phyloP scores from a whole-genome alignment of 2,329 filamentous ascomycete species.

The Aspergillus intermedius region DNA sequence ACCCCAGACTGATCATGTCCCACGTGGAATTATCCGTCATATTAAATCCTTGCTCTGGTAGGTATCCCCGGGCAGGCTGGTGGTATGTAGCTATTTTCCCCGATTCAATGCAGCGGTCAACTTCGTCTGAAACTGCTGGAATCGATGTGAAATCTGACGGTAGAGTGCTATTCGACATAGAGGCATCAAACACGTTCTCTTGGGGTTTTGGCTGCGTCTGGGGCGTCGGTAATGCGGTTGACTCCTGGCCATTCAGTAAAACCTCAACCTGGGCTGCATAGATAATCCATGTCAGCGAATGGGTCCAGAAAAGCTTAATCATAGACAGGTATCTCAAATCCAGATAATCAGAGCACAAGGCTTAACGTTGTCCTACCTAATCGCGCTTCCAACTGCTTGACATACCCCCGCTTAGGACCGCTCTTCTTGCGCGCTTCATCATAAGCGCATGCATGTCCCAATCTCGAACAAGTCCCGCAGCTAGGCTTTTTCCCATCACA shows the following conservation, averaged over 20 bases:
- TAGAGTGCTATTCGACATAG: conserved; percentile 27
- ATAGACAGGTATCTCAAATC: background rate
- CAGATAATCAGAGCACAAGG: background rate
- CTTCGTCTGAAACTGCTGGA: conserved; percentile 11
- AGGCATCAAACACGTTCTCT: conserved; percentile 14
- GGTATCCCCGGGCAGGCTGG: conserved; percentile 14
- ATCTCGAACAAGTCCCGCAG: conserved; percentile 80
- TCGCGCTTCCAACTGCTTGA: conserved; percentile 87
- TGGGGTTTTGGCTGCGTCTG: conserved; percentile 26
- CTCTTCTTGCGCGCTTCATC: conserved; percentile 92
- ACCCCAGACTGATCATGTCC: conserved; percentile 77
- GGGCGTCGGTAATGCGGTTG: conserved; percentile 17
- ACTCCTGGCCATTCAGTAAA: conserved; percentile 72
- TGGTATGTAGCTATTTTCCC: conserved; percentile 14
- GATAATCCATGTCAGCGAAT: conserved; percentile 7
- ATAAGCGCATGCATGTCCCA: conserved; percentile 81
- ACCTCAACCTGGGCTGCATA: conserved; percentile 82
- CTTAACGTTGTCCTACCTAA: conserved; percentile 58
- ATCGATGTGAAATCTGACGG: conserved; percentile 12
- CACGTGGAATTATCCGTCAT: conserved; percentile 56
- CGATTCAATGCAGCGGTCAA: conserved; percentile 17
- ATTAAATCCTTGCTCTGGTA: conserved; percentile 15
- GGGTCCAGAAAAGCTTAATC: too few relatives aligned
- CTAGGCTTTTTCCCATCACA: conserved; percentile 80
- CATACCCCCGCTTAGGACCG: conserved; percentile 88